Evolutionary conservation across 345 rosid genomes (phyloP).

Genomic region (Triadica sebifera): DNA sequence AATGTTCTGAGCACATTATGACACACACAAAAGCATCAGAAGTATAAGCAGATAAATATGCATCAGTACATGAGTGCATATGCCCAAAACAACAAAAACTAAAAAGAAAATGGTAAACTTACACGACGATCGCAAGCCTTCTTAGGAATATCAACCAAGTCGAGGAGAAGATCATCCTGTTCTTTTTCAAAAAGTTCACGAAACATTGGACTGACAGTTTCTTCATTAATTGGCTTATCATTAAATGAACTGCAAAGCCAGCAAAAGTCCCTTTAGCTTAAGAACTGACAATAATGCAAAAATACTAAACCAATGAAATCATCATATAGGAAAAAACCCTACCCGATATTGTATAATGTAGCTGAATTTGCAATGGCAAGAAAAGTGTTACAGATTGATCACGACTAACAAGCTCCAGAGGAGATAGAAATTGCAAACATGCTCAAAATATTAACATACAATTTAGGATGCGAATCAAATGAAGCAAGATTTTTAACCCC

Average conservation of each 20-base stretch:
- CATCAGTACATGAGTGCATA: background rate
- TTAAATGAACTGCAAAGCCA: slow-evolving; percentile 75
- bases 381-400: background rate
- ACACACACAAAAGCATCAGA: background rate
- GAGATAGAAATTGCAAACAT: background rate
- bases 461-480: background rate
- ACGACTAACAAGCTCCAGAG: background rate
- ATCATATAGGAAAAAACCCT: background rate
- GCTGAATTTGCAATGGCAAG: background rate
- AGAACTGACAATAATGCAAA: background rate
- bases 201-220: slow-evolving; percentile 53
- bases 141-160: slow-evolving; percentile 32
- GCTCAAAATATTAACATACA: background rate
- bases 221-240: slow-evolving; percentile 81
- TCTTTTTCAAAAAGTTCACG: slow-evolving; percentile 27
- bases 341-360: background rate
- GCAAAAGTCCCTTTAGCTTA: background rate
- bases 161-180: slow-evolving; percentile 26
- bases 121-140: slow-evolving; percentile 33
- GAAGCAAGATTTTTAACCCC: background rate
- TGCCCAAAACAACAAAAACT: too few relatives aligned
- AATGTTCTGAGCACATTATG: too few relatives aligned
- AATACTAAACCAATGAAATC: background rate
- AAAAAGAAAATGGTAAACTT: background rate
- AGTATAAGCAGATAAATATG: background rate